Percentiles rank a stretch among this genome's conserved stretches.
Evolutionary conservation across 441 rosid species (phyloP).

Genomic region (Croton setiger): DNA sequence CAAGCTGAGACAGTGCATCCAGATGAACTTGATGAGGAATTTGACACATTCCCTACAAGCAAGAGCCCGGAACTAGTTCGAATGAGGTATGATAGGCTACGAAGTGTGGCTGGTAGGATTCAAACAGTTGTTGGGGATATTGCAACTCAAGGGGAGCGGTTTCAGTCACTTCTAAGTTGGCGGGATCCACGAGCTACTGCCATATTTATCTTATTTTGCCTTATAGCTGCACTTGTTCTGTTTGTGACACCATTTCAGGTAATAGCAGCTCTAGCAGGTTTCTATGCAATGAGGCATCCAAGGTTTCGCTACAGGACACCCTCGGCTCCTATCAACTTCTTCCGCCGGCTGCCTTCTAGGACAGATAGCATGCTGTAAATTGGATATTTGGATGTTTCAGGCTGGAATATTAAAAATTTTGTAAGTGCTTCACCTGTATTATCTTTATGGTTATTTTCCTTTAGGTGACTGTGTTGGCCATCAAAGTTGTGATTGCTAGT

Average conservation of each 20-base stretch:
- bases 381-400: conserved; percentile 9
- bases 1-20: conserved; percentile 86
- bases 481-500: neutral
- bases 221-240: conserved; percentile 68
- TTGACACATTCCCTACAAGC: conserved; percentile 83
- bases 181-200: conserved; percentile 88
- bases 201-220: conserved; percentile 61
- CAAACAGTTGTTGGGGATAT: conserved; percentile 90
- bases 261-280: conserved; percentile 69
- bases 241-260: conserved; percentile 90
- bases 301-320: conserved; percentile 83
- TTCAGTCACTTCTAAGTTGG: conserved; percentile 88
- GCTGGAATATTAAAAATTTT: conserved; percentile 3
- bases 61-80: conserved; percentile 65
- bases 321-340: conserved; percentile 81
- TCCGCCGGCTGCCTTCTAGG: conserved; percentile 79
- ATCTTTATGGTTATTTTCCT: neutral
- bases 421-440: conserved; percentile 16
- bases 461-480: conserved; percentile 7
- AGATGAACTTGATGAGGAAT: conserved; percentile 93
- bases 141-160: conserved; percentile 88
- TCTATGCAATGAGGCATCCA: conserved; percentile 84
- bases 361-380: conserved; percentile 78
- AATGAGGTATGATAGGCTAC: conserved; percentile 84
- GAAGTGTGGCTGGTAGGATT: conserved; percentile 89